Evolutionary conservation across 495 filamentous ascomycete genomes (phyloP).

Genomic region (Saxophila tyrrhenica): DNA sequence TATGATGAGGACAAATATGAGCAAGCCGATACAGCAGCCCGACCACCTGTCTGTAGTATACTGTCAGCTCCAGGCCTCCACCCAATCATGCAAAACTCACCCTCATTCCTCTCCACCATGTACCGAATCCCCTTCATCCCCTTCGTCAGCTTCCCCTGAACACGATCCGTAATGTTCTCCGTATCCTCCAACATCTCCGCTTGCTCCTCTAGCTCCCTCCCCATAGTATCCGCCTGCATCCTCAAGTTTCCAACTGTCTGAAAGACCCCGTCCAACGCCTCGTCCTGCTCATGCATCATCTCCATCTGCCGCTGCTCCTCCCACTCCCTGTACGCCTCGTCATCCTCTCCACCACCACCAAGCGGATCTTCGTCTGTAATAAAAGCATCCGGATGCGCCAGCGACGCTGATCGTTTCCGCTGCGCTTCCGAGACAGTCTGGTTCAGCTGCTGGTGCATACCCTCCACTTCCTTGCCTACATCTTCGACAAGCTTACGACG

Average conservation of each 20-base stretch:
- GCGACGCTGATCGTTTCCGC: constrained; percentile 18
- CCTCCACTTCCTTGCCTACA: constrained; percentile 74
- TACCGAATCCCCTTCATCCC: constrained; percentile 75
- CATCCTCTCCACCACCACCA: constrained; percentile 17
- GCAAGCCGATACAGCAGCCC: constrained; percentile 70
- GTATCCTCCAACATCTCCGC: constrained; percentile 66
- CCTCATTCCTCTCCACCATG: constrained; percentile 87
- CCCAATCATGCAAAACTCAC: constrained; percentile 36
- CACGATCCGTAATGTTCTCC: constrained; percentile 70
- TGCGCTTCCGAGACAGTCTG: constrained; percentile 38
- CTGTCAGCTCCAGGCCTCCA: constrained; percentile 4
- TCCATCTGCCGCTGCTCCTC: constrained; percentile 84
- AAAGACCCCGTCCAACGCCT: constrained; percentile 84
- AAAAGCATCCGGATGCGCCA: constrained; percentile 67
- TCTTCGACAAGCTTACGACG: constrained; percentile 77
- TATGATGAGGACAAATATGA: constrained; percentile 23
- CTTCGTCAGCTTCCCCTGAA: constrained; percentile 71
- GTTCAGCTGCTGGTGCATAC: constrained; percentile 73
- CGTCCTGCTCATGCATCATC: constrained; percentile 91
- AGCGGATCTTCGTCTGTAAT: constrained; percentile 40
- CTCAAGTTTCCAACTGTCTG: constrained; percentile 81
- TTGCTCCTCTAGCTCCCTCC: constrained; percentile 90
- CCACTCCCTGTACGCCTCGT: constrained; percentile 68
- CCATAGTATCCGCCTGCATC: constrained; percentile 88
- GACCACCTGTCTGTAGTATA: constrained; percentile 56